Evolutionary conservation across 164 flowering plant species (phyloP), one percentile per base, ranked within the genome.

Genomic region (Sedum album): DNA sequence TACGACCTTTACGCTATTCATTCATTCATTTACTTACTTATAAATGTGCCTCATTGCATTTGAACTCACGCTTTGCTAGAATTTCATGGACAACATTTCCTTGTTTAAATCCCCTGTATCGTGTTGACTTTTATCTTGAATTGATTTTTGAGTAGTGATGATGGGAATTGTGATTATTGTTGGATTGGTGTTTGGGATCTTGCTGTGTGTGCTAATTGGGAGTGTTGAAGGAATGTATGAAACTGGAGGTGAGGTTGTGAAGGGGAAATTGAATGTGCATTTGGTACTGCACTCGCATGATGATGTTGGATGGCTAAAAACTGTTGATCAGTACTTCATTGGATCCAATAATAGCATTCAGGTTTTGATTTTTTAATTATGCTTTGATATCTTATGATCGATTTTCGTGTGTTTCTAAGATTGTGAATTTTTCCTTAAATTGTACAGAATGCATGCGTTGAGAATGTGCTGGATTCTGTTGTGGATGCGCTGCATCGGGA

Each of bases 291-390:
- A 88, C 69, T 80, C 95, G 1, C 95, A 86, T 67, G 95, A 88
- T 68, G 95, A 88, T 74, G 88, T 87, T 38, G 95, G 95, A 9
- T 88, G 95, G 95, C 74, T 88, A 74, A 88, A 88, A 82, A 88
- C 89, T 0, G 63, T 88, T 68, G 91, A 88, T 83, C 95, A 88
- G 79, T 88, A 88, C 83, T 88, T 78, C 69, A 87, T 85, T 73
- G 95, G 95, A 62, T 80, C 88, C 30, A 88, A 88, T 66, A 83
- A 79, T 75, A 72, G 71, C 31, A 83, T 87, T 46, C 95, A 88
- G 94, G 94, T 88, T 31, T 23, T 33, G n/a, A 30, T 51, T 49
- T 25, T 20, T 35, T 26, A n/a, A 31, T 10, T 17, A 21, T 38
- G 28, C 0, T 14, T 51, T 17, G 0, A n/a, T n/a, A n/a, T n/a